These are phyloP conservation scores for Nicotiana tomentosiformis DNA, from an alignment of 257 asterid species.

Conservation along the genomic window DNA sequence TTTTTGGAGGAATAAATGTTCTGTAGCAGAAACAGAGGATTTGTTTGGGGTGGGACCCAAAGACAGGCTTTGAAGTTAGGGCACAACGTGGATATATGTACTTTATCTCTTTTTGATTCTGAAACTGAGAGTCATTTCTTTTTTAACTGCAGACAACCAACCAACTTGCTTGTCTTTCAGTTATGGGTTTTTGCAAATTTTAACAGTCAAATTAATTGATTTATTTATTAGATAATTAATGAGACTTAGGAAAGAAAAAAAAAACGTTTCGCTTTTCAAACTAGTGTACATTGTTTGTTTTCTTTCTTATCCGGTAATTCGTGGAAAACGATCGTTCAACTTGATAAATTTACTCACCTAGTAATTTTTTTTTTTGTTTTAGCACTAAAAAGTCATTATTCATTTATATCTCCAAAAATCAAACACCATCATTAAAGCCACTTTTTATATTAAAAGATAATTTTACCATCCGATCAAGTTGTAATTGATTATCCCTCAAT, in stretches of 20 bases:
- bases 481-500: too few species aligned
- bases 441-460: too few species aligned
- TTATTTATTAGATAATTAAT: background rate
- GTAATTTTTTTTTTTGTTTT: too few species aligned
- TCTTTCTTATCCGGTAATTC: background rate
- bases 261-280: background rate
- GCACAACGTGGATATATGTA: background rate
- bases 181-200: constrained; percentile 1
- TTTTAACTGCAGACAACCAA: constrained; percentile 17
- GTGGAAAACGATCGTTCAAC: too few species aligned
- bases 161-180: background rate
- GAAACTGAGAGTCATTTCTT: background rate
- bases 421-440: too few species aligned
- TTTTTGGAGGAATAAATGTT: constrained; percentile 6
- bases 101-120: background rate
- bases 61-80: background rate
- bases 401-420: too few species aligned
- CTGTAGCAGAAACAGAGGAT: background rate
- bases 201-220: background rate
- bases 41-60: background rate
- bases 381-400: too few species aligned
- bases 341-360: too few species aligned
- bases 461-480: too few species aligned
- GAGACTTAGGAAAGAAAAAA: background rate
- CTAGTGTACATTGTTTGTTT: background rate